Percentiles rank a stretch among this genome's conserved stretches.
Evolutionary conservation across 2,329 filamentous ascomycete genomes (phyloP).

Genomic region (Claviceps pusilla): DNA sequence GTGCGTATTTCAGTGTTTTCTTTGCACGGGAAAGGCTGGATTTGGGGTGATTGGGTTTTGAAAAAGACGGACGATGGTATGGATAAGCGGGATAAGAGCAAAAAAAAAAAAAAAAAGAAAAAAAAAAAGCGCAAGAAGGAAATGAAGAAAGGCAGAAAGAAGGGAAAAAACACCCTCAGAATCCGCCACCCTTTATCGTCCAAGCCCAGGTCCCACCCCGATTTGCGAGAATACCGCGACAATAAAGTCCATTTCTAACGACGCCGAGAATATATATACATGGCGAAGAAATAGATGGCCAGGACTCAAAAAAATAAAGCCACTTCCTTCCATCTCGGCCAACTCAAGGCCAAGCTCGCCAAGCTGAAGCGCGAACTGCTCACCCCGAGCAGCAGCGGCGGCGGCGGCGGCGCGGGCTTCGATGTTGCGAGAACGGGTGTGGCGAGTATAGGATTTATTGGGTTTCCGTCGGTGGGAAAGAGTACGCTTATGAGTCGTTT

Average conservation of each 20-base stretch:
- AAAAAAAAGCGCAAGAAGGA: not conserved
- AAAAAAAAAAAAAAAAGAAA: not conserved
- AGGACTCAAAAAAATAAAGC: slow-evolving; percentile 95
- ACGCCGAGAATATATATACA: not conserved
- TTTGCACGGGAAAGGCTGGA: too few species aligned
- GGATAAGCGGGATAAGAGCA: not conserved
- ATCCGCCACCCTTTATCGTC: not conserved
- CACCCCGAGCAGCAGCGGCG: slow-evolving; percentile 52
- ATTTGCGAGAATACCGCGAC: not conserved
- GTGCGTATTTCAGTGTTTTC: slow-evolving; percentile 43
- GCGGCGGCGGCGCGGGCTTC: slow-evolving; percentile 77
- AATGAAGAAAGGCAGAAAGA: too few species aligned
- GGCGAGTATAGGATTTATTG: slow-evolving; percentile 92
- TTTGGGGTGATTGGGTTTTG: too few species aligned
- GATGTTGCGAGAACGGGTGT: slow-evolving; percentile 97
- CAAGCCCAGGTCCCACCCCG: not conserved
- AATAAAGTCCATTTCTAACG: not conserved
- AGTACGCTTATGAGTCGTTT: slow-evolving; percentile 91
- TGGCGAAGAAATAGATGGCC: slow-evolving; percentile 53
- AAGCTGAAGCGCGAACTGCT: slow-evolving; percentile 95
- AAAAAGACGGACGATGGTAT: too few species aligned
- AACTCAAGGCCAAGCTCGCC: slow-evolving; percentile 94
- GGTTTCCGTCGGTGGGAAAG: slow-evolving; percentile 95
- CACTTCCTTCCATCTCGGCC: slow-evolving; percentile 83
- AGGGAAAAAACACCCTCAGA: not conserved